Base-by-base conservation (phyloP, 2,329 filamentous ascomycete species). In the Clonostachys chloroleuca region DNA sequence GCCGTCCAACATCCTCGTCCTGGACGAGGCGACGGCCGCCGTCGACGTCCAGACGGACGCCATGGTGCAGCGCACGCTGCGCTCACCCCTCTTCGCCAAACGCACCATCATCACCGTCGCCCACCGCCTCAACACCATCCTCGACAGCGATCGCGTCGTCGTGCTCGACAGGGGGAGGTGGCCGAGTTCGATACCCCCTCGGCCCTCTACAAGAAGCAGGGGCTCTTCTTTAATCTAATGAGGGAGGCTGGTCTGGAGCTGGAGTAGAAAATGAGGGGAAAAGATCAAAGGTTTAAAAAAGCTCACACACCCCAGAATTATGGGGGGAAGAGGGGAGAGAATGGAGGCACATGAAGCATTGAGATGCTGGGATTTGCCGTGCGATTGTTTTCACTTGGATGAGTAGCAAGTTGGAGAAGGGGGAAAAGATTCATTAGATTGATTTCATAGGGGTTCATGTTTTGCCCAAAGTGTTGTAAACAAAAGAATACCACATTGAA, bases 21-120 rank as follows among this genome's bases (percentile, higher is more conserved):
- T 99, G 30, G 94, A 99, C 64, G 94, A 99, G 77, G 94, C 95
- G 49, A 99, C 94, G 33, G 91, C 91, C 55, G 81, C 77, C 20
- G 80, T 86, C 12, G 81, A 87, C 60, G 74, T 86, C 40, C 77
- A 86, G 68, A 87, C 83, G 20, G 83, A 87, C 59, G 80, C 80
- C 47, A 72, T 85, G 69, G 70, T 87, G 47, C 83, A 87, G 68
- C 68, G 69, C 43, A 86, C 83, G 24, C 70, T 86, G 47, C 77
- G 83, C 34, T 79, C 78, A 35, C 77, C 80, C 18, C 65, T 85
- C 14, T 99, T 99, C 71, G 79, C 85, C 51, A 90, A 96, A 67
- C 84, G 90, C 46, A 99, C 94, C 36, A 97, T 99, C 67, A 95
- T 99, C 67, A 99, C 94, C 1, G 96, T 99, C 59, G 94, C 94